A percentile compares a stretch with the other conserved stretches of the same genome.
phyloP scores from a whole-genome alignment of 2,329 filamentous ascomycete genomes.

The Paraphaeosphaeria minitans region DNA sequence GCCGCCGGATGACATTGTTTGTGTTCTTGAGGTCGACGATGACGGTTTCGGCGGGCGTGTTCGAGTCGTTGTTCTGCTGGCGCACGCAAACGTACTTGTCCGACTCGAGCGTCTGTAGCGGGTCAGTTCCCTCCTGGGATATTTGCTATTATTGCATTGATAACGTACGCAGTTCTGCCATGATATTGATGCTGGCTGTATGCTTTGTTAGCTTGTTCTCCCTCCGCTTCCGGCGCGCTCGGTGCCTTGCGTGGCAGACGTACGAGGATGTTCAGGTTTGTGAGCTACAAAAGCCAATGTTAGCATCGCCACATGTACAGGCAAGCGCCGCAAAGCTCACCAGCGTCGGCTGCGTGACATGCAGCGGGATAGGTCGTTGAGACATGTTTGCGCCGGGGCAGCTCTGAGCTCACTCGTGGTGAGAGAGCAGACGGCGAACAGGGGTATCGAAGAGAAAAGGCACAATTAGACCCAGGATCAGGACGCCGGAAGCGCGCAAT shows the following conservation, averaged over 20 bases:
- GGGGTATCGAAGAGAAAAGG: slow-evolving; percentile 42
- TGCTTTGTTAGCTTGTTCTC: slow-evolving; percentile 35
- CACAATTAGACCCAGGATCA: slow-evolving; percentile 45
- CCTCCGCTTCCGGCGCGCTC: slow-evolving; percentile 18
- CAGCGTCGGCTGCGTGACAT: slow-evolving; percentile 79
- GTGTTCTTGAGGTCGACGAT: slow-evolving; percentile 97
- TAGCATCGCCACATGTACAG: slow-evolving; percentile 27
- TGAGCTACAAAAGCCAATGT: slow-evolving; percentile 48
- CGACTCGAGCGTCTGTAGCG: slow-evolving; percentile 86
- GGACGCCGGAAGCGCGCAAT: slow-evolving; percentile 46
- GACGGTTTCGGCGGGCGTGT: slow-evolving; percentile 87
- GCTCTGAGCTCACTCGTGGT: slow-evolving; percentile 46
- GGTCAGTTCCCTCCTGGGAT: slow-evolving; percentile 24
- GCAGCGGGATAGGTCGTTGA: slow-evolving; percentile 85
- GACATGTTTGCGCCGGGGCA: slow-evolving; percentile 58
- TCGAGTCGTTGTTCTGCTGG: slow-evolving; percentile 81
- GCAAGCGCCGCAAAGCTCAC: slow-evolving; percentile 49
- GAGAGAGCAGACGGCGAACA: slow-evolving; percentile 35
- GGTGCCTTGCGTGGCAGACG: slow-evolving; percentile 31
- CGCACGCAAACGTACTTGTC: slow-evolving; percentile 95
- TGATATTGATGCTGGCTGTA: slow-evolving; percentile 72
- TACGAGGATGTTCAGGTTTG: slow-evolving; percentile 56
- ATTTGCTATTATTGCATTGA: background rate
- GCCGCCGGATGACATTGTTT: slow-evolving; percentile 91
- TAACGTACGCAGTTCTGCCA: slow-evolving; percentile 83